A percentile compares a stretch with the other conserved stretches of the same genome.
phyloP scores from a whole-genome alignment of 2,329 filamentous ascomycete species.

The Neonectria sp. region DNA sequence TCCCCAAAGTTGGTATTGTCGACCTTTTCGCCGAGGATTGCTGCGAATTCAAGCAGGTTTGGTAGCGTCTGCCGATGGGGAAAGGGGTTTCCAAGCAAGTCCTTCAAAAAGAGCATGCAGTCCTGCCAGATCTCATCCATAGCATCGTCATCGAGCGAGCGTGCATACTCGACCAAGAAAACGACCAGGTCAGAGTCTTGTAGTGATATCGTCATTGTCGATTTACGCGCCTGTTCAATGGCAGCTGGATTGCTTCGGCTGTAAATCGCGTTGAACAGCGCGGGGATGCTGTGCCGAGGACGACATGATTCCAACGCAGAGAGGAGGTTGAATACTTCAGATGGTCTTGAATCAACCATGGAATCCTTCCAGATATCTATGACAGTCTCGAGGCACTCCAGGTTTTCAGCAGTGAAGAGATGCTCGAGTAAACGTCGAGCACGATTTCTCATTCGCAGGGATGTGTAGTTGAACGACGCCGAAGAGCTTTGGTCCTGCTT shows the following conservation, averaged over 20 bases:
- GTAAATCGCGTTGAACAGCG: slow-evolving; percentile 96
- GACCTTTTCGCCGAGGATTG: slow-evolving; percentile 92
- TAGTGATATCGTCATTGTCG: slow-evolving; percentile 88
- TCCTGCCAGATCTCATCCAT: slow-evolving; percentile 99
- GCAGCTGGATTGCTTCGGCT: slow-evolving; percentile 90
- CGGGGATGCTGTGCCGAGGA: slow-evolving; percentile 92
- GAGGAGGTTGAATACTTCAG: slow-evolving; percentile 85
- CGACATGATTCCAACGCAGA: slow-evolving; percentile 93
- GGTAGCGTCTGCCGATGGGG: slow-evolving; percentile 94
- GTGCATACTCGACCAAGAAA: slow-evolving; percentile 92
- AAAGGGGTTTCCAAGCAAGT: slow-evolving; percentile 93
- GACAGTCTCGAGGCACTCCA: slow-evolving; percentile 94
- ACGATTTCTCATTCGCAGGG: slow-evolving; percentile 90
- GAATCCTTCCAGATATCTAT: slow-evolving; percentile 84
- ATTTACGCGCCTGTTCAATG: slow-evolving; percentile 84
- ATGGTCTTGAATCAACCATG: slow-evolving; percentile 63
- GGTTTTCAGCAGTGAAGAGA: slow-evolving; percentile 89
- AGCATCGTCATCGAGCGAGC: slow-evolving; percentile 93
- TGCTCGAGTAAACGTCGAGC: slow-evolving; percentile 92
- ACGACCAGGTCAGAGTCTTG: slow-evolving; percentile 87
- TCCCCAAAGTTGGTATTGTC: slow-evolving; percentile 99
- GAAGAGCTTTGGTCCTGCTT: slow-evolving; percentile 76
- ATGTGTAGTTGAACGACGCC: slow-evolving; percentile 92
- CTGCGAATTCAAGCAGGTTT: slow-evolving; percentile 88
- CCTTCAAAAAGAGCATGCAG: slow-evolving; percentile 90